These are phyloP conservation scores for Paecilomyces dactylethromorphus DNA, from an alignment of 2,329 filamentous ascomycete genomes.

Conservation along the genomic window DNA sequence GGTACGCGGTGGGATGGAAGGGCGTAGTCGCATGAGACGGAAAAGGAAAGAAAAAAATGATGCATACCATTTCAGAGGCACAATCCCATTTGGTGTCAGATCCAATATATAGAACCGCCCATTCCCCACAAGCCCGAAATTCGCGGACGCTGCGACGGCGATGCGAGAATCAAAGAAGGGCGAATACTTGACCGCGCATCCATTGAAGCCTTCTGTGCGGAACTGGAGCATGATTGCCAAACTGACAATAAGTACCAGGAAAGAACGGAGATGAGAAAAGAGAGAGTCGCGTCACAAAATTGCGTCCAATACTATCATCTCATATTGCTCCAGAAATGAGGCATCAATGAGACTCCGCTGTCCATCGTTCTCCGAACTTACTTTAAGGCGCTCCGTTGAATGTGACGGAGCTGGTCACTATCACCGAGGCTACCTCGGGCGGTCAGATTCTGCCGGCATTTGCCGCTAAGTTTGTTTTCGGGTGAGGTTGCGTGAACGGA, in stretches of 20 bases:
- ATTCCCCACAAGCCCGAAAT: conserved; percentile 96
- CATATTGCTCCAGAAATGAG: neutral
- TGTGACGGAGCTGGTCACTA: conserved; percentile 1
- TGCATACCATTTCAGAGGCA: conserved; percentile 70
- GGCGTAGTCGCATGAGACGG: neutral
- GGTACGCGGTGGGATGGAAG: neutral
- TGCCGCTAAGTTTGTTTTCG: neutral
- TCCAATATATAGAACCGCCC: conserved; percentile 80
- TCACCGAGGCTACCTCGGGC: neutral
- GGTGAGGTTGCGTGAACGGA: neutral
- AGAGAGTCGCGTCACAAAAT: neutral
- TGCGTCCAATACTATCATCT: neutral
- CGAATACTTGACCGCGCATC: conserved; percentile 96
- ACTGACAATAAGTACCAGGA: conserved; percentile 5
- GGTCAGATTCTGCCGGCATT: neutral
- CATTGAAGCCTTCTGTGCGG: conserved; percentile 88
- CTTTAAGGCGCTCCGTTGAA: neutral
- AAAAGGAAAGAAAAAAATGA: neutral
- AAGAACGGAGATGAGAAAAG: neutral
- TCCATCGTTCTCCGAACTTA: neutral
- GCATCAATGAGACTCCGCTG: neutral
- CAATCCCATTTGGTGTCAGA: conserved; percentile 74
- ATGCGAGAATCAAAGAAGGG: conserved; percentile 95
- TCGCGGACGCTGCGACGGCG: conserved; percentile 82
- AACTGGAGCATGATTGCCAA: conserved; percentile 73